A percentile compares a stretch with the other conserved stretches of the same genome.
These are phyloP conservation scores for Mycosarcoma mackinlayi DNA, from an alignment of 1,284 basidiomycete genomes.

Conservation along the genomic window DNA sequence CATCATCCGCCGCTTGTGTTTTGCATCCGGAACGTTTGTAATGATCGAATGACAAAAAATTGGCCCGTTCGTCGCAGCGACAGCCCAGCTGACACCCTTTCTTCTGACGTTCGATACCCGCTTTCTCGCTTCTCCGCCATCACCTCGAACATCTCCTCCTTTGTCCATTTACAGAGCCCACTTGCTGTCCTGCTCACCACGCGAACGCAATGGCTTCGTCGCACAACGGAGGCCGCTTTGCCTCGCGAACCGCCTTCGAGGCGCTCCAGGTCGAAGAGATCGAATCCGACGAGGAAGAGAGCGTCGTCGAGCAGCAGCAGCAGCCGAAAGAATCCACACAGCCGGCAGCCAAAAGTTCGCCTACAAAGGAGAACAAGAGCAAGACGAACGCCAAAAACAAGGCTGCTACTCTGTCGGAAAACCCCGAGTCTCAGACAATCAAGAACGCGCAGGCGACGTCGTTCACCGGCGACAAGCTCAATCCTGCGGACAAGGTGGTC, in stretches of 20 bases:
- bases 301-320: conserved; percentile 16
- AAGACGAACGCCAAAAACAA: conserved; percentile 23
- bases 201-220: conserved; percentile 21
- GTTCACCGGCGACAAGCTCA: not conserved
- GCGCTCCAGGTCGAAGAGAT: conserved; percentile 50
- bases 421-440: not conserved
- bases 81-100: not conserved
- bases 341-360: conserved; percentile 9
- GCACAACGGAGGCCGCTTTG: conserved; percentile 42
- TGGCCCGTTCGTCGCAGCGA: not conserved
- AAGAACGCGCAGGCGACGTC: conserved; percentile 3
- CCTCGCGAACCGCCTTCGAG: conserved; percentile 53
- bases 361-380: conserved; percentile 25
- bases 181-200: not conserved
- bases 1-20: no score
- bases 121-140: no score
- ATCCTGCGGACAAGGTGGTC: conserved; percentile 4
- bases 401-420: conserved; percentile 1
- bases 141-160: no score
- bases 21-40: not conserved
- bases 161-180: no score
- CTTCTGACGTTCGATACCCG: not conserved
- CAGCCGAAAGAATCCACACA: conserved; percentile 10
- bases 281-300: conserved; percentile 47
- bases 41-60: no score